A percentile compares a stretch with the other conserved stretches of the same genome.
Conservation (phyloP, 106 monocot species). For the Chionographis japonica region DNA sequence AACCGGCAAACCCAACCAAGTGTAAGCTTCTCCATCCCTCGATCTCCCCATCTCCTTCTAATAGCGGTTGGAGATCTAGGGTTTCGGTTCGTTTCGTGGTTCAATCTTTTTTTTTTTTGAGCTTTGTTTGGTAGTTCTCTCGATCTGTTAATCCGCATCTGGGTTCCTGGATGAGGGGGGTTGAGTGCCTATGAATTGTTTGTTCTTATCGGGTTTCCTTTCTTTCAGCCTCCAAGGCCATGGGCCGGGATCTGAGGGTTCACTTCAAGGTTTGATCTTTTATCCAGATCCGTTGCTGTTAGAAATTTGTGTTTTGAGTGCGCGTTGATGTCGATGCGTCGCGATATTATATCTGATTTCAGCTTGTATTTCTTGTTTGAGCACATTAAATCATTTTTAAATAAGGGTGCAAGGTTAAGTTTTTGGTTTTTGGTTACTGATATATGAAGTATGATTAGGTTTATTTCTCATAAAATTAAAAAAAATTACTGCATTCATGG, state of each 20-base stretch:
- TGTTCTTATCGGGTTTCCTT: neutral
- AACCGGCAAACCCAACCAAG: slow-evolving; percentile 70
- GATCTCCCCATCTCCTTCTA: neutral
- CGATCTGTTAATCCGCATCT: too few relatives aligned
- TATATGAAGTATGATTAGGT: too few relatives aligned
- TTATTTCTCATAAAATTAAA: too few relatives aligned
- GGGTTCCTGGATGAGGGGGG: neutral
- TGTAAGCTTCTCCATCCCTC: slow-evolving; percentile 32
- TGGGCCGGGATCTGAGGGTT: slow-evolving; percentile 71
- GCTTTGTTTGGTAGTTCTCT: neutral
- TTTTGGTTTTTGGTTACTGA: too few relatives aligned
- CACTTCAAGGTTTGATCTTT: slow-evolving; percentile 51
- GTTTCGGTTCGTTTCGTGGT: neutral
- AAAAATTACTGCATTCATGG: too few relatives aligned
- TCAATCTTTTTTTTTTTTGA: neutral
- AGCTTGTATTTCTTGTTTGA: too few relatives aligned
- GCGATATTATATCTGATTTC: too few relatives aligned
- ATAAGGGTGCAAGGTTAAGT: too few relatives aligned
- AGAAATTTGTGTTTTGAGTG: neutral
- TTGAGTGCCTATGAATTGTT: neutral
- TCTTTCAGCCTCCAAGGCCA: slow-evolving; percentile 61
- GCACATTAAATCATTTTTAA: too few relatives aligned
- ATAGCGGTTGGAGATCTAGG: neutral
- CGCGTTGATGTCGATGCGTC: too few relatives aligned
- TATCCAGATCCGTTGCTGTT: too few relatives aligned